Percentiles rank a stretch among this genome's conserved stretches.
Evolutionary conservation across 1,284 basidiomycete species (phyloP).

Genomic region (Ganoderma sinense): DNA sequence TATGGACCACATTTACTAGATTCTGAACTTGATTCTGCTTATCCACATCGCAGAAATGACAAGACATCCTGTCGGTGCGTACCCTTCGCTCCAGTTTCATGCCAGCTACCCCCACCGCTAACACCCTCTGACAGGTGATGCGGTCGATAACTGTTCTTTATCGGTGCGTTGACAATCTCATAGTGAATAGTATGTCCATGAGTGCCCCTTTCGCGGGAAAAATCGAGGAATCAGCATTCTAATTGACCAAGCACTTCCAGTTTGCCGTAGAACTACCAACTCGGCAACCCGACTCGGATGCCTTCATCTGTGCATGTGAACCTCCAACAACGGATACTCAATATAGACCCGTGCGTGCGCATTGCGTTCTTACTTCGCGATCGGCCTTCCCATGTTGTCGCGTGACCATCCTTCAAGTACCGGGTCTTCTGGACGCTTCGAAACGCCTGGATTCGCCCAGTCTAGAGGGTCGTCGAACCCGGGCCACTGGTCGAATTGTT

Average conservation of each 20-base stretch:
- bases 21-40: background rate
- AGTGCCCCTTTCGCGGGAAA: background rate
- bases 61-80: background rate
- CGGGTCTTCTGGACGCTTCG: background rate
- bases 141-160: background rate
- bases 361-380: background rate
- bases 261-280: background rate
- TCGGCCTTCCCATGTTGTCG: background rate
- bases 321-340: too few species aligned
- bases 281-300: too few species aligned
- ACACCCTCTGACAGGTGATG: background rate
- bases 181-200: background rate
- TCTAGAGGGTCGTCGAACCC: background rate
- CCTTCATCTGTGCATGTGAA: too few species aligned
- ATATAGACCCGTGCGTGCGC: too few species aligned
- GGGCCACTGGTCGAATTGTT: background rate
- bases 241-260: background rate
- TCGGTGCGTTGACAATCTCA: background rate
- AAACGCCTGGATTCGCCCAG: background rate
- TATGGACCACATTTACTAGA: background rate
- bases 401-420: background rate
- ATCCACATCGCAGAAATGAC: background rate
- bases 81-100: background rate
- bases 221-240: too few species aligned
- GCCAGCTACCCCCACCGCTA: background rate